Base-by-base conservation (phyloP, 306 rosid species). In the Alnus rubra region DNA sequence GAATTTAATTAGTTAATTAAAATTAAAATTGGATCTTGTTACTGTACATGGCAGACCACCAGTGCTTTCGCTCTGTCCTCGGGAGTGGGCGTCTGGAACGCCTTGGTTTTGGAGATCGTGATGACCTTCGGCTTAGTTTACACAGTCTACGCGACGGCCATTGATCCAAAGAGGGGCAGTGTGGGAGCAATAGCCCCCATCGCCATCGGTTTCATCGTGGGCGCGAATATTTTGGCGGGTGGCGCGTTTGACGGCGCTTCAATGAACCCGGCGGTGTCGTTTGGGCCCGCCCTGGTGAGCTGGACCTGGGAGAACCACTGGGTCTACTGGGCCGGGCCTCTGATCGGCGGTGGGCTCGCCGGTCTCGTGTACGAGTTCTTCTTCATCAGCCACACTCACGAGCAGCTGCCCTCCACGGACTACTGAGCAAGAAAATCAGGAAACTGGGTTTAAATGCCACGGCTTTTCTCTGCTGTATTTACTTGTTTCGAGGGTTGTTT, bases 271-370 rank as follows among this genome's bases (percentile, higher is more conserved):
- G 97, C 97, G 0, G 97, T 94, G 2, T 77, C 98, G 1, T 94
- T 94, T 56, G 97, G 98, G 15, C 98, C 98, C 0, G 92, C 98
- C 0, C 49, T 94, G 9, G 93, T 90, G 37, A 85, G 94, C 86
- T 92, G 98, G 98, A 85, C 45, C 79, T 94, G 97, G 98, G 0
- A 0, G 6, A 70, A 84, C 87, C 91, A 94, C 77, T 94, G 97
- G 98, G 82, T 94, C 68, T 94, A 92, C 86, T 94, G 98, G 98
- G 90, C 65, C 8, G 98, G 98, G 16, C 98, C 98, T 2, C 88
- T 94, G 37, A 51, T 94, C 15, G 98, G 98, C 4, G 98, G 87
- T 35, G 98, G 90, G 0, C 1, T 94, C 2, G 97, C 97, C 0
- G 98, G 92, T 0, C 16, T 87, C 16, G 64, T 94, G 49, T 94